Evolutionary conservation across 2,329 filamentous ascomycete species (phyloP).

Genomic region (Sclerotinia minor): DNA sequence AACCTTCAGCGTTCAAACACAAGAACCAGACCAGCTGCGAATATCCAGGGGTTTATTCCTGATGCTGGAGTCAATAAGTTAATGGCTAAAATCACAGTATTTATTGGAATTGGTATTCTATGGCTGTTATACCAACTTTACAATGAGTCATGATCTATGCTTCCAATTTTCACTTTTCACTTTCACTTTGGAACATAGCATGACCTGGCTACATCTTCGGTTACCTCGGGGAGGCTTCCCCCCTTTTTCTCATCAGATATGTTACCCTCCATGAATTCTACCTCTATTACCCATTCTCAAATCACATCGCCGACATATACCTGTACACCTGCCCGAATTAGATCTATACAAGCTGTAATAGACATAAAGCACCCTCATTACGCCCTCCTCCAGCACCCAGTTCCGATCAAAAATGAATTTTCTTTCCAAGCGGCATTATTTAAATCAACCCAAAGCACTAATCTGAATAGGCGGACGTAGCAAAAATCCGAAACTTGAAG

Average conservation of each 20-base stretch:
- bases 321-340: too few species aligned
- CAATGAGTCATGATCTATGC: not conserved
- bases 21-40: not conserved
- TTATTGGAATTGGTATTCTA: not conserved
- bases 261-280: too few species aligned
- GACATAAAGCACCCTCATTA: too few species aligned
- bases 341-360: too few species aligned
- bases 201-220: not conserved
- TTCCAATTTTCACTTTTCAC: conserved; percentile 29
- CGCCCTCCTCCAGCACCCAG: not conserved
- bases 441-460: not conserved
- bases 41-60: not conserved
- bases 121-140: too few species aligned
- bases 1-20: not conserved
- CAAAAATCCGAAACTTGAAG: too few species aligned
- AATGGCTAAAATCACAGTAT: not conserved
- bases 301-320: too few species aligned
- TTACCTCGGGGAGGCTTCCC: not conserved
- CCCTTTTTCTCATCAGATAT: not conserved
- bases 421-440: not conserved
- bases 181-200: not conserved
- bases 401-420: not conserved
- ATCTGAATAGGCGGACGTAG: too few species aligned
- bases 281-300: too few species aligned
- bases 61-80: not conserved